These are phyloP conservation scores for Acacia acuminata DNA, from an alignment of 306 rosid species.

Conservation along the genomic window DNA sequence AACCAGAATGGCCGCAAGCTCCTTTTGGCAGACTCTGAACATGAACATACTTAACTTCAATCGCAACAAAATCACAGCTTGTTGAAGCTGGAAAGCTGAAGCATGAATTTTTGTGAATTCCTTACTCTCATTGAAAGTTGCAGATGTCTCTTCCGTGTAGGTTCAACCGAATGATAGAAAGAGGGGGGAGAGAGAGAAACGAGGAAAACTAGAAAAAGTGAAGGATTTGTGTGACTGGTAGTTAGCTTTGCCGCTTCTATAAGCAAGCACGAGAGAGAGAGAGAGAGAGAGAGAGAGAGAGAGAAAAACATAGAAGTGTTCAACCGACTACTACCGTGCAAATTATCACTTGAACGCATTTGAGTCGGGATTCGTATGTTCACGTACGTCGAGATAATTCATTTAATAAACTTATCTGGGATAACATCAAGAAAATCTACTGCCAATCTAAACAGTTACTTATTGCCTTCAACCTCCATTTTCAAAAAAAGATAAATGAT, in stretches of 20 bases:
- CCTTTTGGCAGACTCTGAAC: not conserved
- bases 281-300: conserved; percentile 39
- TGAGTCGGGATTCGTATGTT: too few relatives aligned
- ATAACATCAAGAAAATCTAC: too few relatives aligned
- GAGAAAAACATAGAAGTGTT: conserved; percentile 2
- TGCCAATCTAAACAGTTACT: too few relatives aligned
- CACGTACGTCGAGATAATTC: too few relatives aligned
- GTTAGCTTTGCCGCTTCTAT: conserved; percentile 71
- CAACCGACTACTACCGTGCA: conserved; percentile 31
- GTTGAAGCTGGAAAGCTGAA: conserved; percentile 38
- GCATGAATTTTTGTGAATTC: conserved; percentile 38
- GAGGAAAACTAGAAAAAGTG: conserved; percentile 24
- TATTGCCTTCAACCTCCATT: not conserved
- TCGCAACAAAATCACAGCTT: conserved; percentile 23
- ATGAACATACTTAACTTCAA: conserved; percentile 21
- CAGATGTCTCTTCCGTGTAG: conserved; percentile 67
- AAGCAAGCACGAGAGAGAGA: conserved; percentile 61
- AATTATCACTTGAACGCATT: not conserved
- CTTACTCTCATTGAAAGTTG: conserved; percentile 51
- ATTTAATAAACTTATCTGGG: too few relatives aligned
- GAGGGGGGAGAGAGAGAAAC: conserved; percentile 8
- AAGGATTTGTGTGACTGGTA: conserved; percentile 38
- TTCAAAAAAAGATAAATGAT: not conserved
- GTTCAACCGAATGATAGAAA: conserved; percentile 45
- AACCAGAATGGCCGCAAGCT: conserved; percentile 21